These are phyloP conservation scores for Larix kaempferi DNA, from an alignment of 75 land plant genomes.

Conservation along the genomic window DNA sequence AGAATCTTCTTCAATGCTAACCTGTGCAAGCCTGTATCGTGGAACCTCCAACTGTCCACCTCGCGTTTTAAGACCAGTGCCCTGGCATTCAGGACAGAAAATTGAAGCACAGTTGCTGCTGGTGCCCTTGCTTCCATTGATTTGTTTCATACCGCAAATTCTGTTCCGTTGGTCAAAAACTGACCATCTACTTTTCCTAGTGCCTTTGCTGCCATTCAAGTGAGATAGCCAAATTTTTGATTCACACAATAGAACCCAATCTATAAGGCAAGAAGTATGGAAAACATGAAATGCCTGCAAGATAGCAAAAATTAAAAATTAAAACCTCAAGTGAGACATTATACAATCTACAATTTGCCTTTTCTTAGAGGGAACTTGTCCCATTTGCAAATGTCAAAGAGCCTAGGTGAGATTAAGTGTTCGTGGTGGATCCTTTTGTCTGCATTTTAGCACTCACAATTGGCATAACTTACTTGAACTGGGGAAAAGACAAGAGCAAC, in stretches of 20 bases:
- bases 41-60: conserved; percentile 73
- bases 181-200: conserved; percentile 11
- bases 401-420: no score
- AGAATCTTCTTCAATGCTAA: conserved; percentile 12
- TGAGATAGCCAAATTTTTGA: conserved; percentile 48
- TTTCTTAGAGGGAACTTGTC: no score
- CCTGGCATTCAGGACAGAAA: conserved; percentile 95
- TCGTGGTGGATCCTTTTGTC: not conserved
- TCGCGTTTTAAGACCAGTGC: conserved; percentile 61
- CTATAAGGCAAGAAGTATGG: conserved; percentile 81
- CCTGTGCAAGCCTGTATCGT: conserved; percentile 70
- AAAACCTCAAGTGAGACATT: not conserved
- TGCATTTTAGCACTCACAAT: not conserved
- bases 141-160: conserved; percentile 6
- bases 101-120: conserved; percentile 24
- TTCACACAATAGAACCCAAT: conserved; percentile 89
- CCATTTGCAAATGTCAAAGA: no score
- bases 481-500: not conserved
- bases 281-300: conserved; percentile 90
- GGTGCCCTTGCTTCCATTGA: conserved; percentile 8
- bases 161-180: conserved; percentile 15
- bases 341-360: no score
- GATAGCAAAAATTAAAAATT: conserved; percentile 10
- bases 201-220: conserved; percentile 10
- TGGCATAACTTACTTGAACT: not conserved